Evolutionary conservation across 129 eudicot genomes (phyloP).

Genomic region (Artemisia tridentata): DNA sequence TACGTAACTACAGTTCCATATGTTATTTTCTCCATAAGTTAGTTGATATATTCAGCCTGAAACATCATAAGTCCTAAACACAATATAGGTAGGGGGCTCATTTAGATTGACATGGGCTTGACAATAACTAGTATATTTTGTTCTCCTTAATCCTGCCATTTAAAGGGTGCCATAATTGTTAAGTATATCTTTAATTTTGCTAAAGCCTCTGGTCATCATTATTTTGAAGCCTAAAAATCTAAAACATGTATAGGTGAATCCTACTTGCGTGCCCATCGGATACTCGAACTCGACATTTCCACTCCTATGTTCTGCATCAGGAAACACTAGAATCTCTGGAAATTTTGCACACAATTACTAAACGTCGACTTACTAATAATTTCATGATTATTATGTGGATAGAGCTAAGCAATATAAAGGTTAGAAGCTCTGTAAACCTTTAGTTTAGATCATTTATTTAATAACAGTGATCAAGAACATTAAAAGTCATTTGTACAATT

Average conservation of each 20-base stretch:
- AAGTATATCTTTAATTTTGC: not conserved
- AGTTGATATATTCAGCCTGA: not conserved
- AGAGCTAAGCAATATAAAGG: constrained; percentile 11
- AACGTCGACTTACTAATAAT: not conserved
- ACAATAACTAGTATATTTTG: constrained; percentile 7
- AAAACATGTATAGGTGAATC: constrained; percentile 5
- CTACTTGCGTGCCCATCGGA: not conserved
- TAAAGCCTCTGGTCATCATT: constrained; percentile 6
- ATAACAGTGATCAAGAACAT: constrained; percentile 2
- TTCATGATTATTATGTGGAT: not conserved
- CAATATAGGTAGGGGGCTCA: not conserved
- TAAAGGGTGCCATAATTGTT: constrained; percentile 1
- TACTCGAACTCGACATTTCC: not conserved
- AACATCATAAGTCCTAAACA: not conserved
- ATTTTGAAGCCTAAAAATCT: not conserved
- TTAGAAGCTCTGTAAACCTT: constrained; percentile 3
- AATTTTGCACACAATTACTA: not conserved
- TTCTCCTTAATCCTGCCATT: constrained; percentile 1
- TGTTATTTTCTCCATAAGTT: constrained; percentile 3
- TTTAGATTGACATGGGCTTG: constrained; percentile 11
- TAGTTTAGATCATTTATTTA: constrained; percentile 13
- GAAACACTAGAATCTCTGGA: constrained; percentile 6
- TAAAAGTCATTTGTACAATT: constrained; percentile 7
- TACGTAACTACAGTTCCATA: not conserved
- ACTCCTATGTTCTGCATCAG: constrained; percentile 5